Evolutionary conservation across 2,329 filamentous ascomycete genomes (phyloP), one percentile per base, ranked within the genome.

Genomic region (Elsinoe australis): DNA sequence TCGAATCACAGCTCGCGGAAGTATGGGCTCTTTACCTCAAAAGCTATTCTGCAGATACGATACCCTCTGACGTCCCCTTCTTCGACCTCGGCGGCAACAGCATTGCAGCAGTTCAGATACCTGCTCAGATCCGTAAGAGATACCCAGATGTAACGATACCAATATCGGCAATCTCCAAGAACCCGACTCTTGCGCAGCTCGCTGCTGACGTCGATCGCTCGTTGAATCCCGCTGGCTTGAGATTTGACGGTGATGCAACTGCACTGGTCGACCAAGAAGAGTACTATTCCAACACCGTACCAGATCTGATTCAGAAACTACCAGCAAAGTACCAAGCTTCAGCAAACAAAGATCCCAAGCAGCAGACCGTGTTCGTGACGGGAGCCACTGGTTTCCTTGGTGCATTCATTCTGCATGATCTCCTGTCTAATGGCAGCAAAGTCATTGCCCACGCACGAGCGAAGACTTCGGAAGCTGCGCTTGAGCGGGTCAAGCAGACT

Each of bases 381-480:
- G 88, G 90, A 34, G 87, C 86, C 3, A 95, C 89, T 4, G 89
- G 89, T 2, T 95, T 95, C 71, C 67, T 95, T 15, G 89, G 89
- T 21, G 77, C 85, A 0, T 94, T 88, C 59, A 71, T 95, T 8
- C 70, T 94, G 24, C 76, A 76, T 49, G 86, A 94, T 49, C 66
- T 95, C 1, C 72, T 95, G 1, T 57, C 55, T 3, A 52, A 58
- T 5, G 68, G 71, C 7, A 67, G 68, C 12, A 81, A 76, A 55
- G 73, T 94, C 7, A 79, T 94, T 50, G 80, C 82, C 0, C 81
- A 89, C 50, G 83, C 94, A 3, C 82, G 88, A 45, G 80, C 80
- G 31, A 80, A 82, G 61, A 78, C 79, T 50, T 59, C 73, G 3
- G 63, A 73, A 19, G 71, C 75, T 21, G 85, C 78, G 1, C 64